These are phyloP conservation scores for Aspergillus glaucus DNA, from an alignment of 2,329 filamentous ascomycete species.

Conservation along the genomic window DNA sequence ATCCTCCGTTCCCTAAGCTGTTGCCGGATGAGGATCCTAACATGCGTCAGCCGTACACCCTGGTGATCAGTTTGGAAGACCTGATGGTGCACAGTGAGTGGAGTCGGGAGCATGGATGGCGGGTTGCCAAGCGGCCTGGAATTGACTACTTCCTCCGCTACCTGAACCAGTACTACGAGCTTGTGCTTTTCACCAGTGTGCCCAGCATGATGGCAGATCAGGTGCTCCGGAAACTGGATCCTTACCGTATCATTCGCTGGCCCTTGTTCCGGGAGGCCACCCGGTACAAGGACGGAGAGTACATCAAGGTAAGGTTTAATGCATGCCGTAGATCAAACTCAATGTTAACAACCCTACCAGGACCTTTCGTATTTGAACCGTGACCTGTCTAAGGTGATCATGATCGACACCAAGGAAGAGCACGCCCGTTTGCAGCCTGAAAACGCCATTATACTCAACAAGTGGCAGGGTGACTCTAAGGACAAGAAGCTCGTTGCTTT, in stretches of 20 bases:
- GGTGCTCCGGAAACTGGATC: slow-evolving; percentile 86
- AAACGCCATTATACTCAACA: slow-evolving; percentile 85
- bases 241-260: slow-evolving; percentile 92
- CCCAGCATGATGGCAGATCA: slow-evolving; percentile 80
- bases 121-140: slow-evolving; percentile 87
- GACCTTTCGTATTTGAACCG: slow-evolving; percentile 97
- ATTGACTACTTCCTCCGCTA: slow-evolving; percentile 97
- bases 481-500: slow-evolving; percentile 82
- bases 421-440: slow-evolving; percentile 90
- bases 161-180: slow-evolving; percentile 93
- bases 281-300: slow-evolving; percentile 90
- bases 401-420: slow-evolving; percentile 77
- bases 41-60: slow-evolving; percentile 80
- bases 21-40: slow-evolving; percentile 67
- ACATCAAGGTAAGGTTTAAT: slow-evolving; percentile 68
- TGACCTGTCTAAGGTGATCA: slow-evolving; percentile 88
- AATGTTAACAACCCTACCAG: slow-evolving; percentile 40
- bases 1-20: slow-evolving; percentile 89
- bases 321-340: slow-evolving; percentile 53
- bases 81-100: slow-evolving; percentile 92
- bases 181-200: slow-evolving; percentile 89
- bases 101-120: slow-evolving; percentile 90
- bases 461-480: slow-evolving; percentile 77
- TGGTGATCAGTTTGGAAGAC: slow-evolving; percentile 89
- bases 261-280: slow-evolving; percentile 95